Conservation (phyloP, 176 grass and related monocot genomes). For the Elymus sibiricus region DNA sequence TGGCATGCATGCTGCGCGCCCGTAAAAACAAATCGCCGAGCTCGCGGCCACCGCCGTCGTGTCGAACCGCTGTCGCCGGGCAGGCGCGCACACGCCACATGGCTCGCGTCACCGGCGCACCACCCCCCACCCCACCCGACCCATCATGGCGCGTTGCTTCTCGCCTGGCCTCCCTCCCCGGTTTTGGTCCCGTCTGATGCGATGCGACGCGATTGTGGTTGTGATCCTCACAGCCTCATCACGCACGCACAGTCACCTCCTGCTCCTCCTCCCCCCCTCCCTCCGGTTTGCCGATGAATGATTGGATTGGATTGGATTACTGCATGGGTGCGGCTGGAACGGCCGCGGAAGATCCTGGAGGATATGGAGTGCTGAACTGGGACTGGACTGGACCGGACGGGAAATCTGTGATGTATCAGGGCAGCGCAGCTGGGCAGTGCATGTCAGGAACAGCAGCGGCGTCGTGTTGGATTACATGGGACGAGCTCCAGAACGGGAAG, state of each 20-base stretch:
- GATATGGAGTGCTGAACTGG: background rate
- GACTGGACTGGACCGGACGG: background rate
- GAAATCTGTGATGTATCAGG: slow-evolving; percentile 24
- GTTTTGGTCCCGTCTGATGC: background rate
- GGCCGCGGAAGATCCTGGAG: background rate
- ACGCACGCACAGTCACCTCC: background rate
- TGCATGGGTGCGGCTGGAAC: too few species aligned
- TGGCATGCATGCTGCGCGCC: background rate
- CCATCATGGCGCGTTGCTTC: background rate
- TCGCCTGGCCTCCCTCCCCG: background rate
- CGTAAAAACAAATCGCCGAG: background rate
- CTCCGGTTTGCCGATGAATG: background rate
- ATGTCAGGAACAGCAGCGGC: slow-evolving; percentile 24
- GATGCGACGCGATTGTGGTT: background rate
- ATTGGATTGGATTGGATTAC: background rate
- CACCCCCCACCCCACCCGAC: background rate
- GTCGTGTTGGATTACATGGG: slow-evolving; percentile 1
- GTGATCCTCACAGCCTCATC: background rate
- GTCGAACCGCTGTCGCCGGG: slow-evolving; percentile 24
- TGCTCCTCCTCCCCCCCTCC: background rate
- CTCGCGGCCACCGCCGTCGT: background rate
- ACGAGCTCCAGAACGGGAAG: slow-evolving; percentile 29
- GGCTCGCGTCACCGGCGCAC: background rate
- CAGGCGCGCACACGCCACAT: background rate
- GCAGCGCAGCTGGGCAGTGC: background rate